Evolutionary conservation across 768 basidiomycete species (phyloP).

Genomic region (Russula sp.): DNA sequence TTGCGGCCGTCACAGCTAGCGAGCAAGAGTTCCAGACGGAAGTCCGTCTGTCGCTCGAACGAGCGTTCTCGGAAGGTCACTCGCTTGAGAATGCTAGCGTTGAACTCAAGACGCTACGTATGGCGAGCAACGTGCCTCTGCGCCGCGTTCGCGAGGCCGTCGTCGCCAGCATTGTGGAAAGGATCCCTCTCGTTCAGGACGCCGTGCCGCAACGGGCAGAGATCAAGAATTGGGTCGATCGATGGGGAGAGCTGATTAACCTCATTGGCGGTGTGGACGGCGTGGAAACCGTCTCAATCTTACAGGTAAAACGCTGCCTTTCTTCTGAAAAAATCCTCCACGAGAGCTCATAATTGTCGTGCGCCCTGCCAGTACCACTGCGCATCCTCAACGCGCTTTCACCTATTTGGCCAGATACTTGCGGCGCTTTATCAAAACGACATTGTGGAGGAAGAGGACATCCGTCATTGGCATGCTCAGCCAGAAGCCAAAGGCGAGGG

Average conservation of each 20-base stretch:
- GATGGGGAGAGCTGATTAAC: conserved; percentile 83
- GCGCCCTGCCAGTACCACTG: conserved; percentile 49
- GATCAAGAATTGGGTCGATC: conserved; percentile 53
- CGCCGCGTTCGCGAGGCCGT: conserved; percentile 83
- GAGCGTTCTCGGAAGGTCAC: conserved; percentile 89
- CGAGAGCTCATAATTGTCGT: neutral
- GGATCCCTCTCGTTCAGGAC: conserved; percentile 56
- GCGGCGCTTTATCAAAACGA: conserved; percentile 88
- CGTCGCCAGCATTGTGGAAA: conserved; percentile 74
- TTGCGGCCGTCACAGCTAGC: conserved; percentile 34
- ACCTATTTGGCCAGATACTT: conserved; percentile 80
- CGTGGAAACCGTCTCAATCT: conserved; percentile 67
- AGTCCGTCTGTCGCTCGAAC: conserved; percentile 78
- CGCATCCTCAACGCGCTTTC: conserved; percentile 52
- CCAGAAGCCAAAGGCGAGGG: conserved; percentile 50
- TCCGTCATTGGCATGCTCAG: conserved; percentile 76
- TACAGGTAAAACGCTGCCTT: conserved; percentile 54
- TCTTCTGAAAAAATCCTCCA: neutral
- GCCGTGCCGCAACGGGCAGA: conserved; percentile 55
- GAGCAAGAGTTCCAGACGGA: conserved; percentile 64
- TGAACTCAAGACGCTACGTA: conserved; percentile 92
- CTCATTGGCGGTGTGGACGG: conserved; percentile 79
- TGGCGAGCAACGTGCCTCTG: conserved; percentile 92
- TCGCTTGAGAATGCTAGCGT: conserved; percentile 89
- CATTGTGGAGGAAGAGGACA: conserved; percentile 84